Conservation (phyloP, 805 yeast genomes). For the Danielozyma ontarioensis region DNA sequence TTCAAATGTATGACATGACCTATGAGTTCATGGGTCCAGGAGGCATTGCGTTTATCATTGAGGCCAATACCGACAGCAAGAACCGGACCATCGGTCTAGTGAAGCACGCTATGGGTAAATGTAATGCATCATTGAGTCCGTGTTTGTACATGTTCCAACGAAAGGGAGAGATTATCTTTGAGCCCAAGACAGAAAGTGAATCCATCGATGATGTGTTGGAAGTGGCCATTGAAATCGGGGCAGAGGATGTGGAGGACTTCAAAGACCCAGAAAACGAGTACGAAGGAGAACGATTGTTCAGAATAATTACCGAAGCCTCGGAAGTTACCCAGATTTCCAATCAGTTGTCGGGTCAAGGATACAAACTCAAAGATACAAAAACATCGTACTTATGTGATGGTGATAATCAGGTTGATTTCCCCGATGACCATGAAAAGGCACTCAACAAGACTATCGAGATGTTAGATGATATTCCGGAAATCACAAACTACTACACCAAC, state of each 20-base stretch:
- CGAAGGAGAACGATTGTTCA: conserved; percentile 25
- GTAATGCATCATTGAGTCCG: conserved; percentile 68
- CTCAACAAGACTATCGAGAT: conserved; percentile 53
- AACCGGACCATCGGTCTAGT: conserved; percentile 74
- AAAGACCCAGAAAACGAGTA: conserved; percentile 39
- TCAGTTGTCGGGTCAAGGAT: conserved; percentile 46
- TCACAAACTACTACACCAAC: conserved; percentile 74
- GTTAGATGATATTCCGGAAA: conserved; percentile 79
- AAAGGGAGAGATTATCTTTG: conserved; percentile 66
- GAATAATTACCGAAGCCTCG: conserved; percentile 58
- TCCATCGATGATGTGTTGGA: conserved; percentile 69
- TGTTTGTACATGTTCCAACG: conserved; percentile 72
- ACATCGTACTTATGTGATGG: conserved; percentile 61
- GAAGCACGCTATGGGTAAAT: conserved; percentile 68
- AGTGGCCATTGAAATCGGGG: conserved; percentile 68
- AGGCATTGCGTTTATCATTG: conserved; percentile 81
- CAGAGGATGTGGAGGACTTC: conserved; percentile 67
- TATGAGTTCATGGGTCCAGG: conserved; percentile 95
- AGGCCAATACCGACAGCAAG: conserved; percentile 85
- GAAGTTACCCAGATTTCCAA: conserved; percentile 61
- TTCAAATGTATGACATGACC: conserved; percentile 46
- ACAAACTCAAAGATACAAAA: conserved; percentile 64
- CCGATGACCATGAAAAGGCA: conserved; percentile 45
- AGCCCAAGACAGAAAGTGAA: conserved; percentile 27
- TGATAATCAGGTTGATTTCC: conserved; percentile 53